phyloP scores from a whole-genome alignment of 257 asterid species.

The Petunia axillaris region DNA sequence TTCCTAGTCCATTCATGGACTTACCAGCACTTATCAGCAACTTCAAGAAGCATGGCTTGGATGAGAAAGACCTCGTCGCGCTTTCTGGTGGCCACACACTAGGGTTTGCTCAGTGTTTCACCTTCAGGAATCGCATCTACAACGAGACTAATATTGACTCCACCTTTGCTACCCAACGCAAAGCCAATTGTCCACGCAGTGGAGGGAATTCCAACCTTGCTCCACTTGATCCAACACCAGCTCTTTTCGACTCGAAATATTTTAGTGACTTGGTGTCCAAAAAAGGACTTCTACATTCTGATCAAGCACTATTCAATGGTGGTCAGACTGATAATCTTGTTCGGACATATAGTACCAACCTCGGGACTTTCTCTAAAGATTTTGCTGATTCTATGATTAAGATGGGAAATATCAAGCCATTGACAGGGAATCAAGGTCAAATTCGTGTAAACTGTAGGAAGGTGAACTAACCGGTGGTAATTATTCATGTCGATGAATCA shows the following conservation, averaged over 20 bases:
- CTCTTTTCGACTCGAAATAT: conserved; percentile 28
- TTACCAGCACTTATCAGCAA: conserved; percentile 22
- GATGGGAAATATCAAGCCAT: conserved; percentile 38
- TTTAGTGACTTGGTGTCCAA: conserved; percentile 30
- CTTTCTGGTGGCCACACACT: conserved; percentile 41
- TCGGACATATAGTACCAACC: conserved; percentile 26
- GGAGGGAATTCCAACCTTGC: conserved; percentile 35
- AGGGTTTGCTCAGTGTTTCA: conserved; percentile 30
- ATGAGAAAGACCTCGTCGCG: conserved; percentile 33
- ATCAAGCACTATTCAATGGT: conserved; percentile 41
- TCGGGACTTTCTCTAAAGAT: conserved; percentile 29
- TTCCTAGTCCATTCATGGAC: conserved; percentile 27
- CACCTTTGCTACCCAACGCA: conserved; percentile 21
- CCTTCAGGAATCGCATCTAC: conserved; percentile 23
- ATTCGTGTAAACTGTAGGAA: conserved; percentile 36
- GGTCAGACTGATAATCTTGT: conserved; percentile 30
- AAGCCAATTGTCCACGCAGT: conserved; percentile 30
- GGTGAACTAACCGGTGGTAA: conserved; percentile 16
- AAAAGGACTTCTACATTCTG: conserved; percentile 47
- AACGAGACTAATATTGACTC: conserved; percentile 26
- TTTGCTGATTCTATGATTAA: conserved; percentile 35
- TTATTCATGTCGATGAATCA: not conserved
- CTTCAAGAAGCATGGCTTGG: conserved; percentile 29
- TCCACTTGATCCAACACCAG: conserved; percentile 32
- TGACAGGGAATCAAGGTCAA: conserved; percentile 27